A percentile compares a stretch with the other conserved stretches of the same genome.
phyloP scores from a whole-genome alignment of 345 rosid genomes.

The Excoecaria cochinchinensis region DNA sequence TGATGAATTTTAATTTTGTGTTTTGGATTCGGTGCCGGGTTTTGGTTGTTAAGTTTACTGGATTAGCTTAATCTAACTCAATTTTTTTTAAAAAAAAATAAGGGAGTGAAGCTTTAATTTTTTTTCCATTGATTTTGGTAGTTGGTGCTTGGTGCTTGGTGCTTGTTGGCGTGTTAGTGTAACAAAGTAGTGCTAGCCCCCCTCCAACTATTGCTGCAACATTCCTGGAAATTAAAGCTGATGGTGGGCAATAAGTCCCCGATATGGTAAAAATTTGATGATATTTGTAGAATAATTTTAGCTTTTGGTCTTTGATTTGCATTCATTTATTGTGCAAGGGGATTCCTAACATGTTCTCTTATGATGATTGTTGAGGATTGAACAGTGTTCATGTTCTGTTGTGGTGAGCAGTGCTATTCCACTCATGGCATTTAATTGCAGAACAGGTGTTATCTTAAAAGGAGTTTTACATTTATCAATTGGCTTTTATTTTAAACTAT shows the following conservation, averaged over 20 bases:
- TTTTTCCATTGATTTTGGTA: neutral
- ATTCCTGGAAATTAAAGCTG: neutral
- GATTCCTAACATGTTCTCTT: neutral
- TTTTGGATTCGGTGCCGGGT: too few species aligned
- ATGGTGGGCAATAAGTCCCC: neutral
- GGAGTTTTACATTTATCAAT: neutral
- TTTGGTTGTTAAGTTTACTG: too few species aligned
- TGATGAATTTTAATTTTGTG: too few species aligned
- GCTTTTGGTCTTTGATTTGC: constrained; percentile 1
- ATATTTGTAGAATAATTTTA: too few species aligned
- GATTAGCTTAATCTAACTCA: too few species aligned
- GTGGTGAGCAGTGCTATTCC: neutral
- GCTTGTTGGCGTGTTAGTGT: neutral
- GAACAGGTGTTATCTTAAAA: neutral
- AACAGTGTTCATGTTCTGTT: neutral
- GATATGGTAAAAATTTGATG: neutral
- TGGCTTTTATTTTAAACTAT: neutral
- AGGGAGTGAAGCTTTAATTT: too few species aligned
- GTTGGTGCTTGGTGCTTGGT: neutral
- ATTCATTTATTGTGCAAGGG: neutral
- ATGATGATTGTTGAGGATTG: neutral
- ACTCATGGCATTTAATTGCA: neutral
- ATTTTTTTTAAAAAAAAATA: too few species aligned
- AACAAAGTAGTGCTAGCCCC: neutral
- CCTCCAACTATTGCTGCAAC: neutral